Conservation (phyloP, 31 red algal species). For the Porphyra umbilicalis region DNA sequence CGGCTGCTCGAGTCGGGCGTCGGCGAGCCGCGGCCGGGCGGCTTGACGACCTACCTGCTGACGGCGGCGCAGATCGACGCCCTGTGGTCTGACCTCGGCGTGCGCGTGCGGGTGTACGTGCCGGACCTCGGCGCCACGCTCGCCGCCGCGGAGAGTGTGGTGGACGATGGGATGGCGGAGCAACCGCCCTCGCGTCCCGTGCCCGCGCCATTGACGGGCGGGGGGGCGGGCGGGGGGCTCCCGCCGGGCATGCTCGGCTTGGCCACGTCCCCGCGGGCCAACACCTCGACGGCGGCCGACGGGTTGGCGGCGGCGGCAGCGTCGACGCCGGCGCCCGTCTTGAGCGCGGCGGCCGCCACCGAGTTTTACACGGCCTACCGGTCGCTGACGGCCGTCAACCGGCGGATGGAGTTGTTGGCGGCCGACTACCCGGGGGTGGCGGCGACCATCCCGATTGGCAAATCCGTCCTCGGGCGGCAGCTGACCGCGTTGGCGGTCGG, state of each 20-base stretch:
- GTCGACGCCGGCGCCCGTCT: not conserved
- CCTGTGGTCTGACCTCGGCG: not conserved
- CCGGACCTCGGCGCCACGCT: not conserved
- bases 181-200: no score
- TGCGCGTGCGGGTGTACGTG: not conserved
- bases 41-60: not conserved
- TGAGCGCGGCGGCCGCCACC: not conserved
- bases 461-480: not conserved
- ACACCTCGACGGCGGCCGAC: not conserved
- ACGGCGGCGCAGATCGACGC: not conserved
- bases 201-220: no score
- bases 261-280: not conserved
- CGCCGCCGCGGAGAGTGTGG: no score
- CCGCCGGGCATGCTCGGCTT: not conserved
- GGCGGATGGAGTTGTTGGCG: not conserved
- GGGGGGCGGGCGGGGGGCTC: not conserved
- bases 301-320: no score
- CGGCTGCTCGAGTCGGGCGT: not conserved
- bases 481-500: conserved; percentile 4
- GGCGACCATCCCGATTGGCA: not conserved
- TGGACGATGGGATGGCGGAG: no score
- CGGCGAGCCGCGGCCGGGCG: not conserved
- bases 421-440: not conserved
- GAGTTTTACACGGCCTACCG: not conserved
- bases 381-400: not conserved